Evolutionary conservation across 1,284 basidiomycete genomes (phyloP).

Genomic region (Microbotryum lychnidis-dioicae): DNA sequence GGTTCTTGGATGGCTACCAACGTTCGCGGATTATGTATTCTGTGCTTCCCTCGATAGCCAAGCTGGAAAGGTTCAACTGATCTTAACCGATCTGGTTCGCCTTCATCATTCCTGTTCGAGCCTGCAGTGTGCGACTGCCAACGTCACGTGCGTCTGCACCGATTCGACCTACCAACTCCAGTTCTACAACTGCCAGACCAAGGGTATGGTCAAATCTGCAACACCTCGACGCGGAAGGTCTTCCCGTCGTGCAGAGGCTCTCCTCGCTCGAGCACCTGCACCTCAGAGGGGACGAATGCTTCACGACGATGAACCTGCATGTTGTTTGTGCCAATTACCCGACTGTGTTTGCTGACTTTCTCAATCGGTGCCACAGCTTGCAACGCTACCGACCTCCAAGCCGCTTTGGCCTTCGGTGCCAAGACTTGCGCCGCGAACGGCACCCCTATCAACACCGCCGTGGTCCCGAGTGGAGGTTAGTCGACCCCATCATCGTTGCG

Average conservation of each 20-base stretch:
- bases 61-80: too few relatives aligned
- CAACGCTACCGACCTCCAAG: constrained; percentile 4
- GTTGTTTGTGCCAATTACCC: too few relatives aligned
- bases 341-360: too few relatives aligned
- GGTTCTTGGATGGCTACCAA: too few relatives aligned
- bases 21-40: too few relatives aligned
- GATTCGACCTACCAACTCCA: constrained; percentile 5
- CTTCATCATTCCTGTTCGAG: not conserved
- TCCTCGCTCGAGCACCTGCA: too few relatives aligned
- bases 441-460: constrained; percentile 23
- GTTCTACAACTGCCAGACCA: constrained; percentile 5
- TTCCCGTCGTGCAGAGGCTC: too few relatives aligned
- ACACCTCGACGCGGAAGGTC: not conserved
- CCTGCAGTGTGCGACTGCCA: constrained; percentile 2
- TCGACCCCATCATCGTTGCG: too few relatives aligned
- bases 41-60: too few relatives aligned
- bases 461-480: not conserved
- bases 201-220: not conserved
- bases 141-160: constrained; percentile 16
- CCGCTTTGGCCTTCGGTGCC: constrained; percentile 19
- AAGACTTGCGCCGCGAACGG: constrained; percentile 10
- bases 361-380: constrained; percentile 9
- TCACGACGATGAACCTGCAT: too few relatives aligned
- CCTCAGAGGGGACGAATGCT: too few relatives aligned
- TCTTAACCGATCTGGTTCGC: too few relatives aligned